phyloP scores from a whole-genome alignment of 352 stramenopile genomes.

The Globisporangium recalcitrans region DNA sequence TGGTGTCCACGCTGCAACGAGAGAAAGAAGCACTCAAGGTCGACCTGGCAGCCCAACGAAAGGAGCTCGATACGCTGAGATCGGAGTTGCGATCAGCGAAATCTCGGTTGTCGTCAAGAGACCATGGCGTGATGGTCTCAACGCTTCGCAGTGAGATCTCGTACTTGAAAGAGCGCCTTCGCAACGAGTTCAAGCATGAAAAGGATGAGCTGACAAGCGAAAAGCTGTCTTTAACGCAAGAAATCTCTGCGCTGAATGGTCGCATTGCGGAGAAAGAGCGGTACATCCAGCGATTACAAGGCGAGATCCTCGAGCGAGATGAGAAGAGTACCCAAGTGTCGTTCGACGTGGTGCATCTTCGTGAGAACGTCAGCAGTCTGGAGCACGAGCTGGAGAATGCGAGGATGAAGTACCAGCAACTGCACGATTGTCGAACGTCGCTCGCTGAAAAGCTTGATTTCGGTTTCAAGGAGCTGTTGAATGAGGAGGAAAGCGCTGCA shows the following conservation, averaged over 20 bases:
- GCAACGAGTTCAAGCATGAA: conserved; percentile 59
- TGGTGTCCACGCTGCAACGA: conserved; percentile 36
- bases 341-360: conserved; percentile 37
- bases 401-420: conserved; percentile 46
- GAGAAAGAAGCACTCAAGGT: conserved; percentile 33
- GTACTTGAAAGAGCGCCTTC: conserved; percentile 53
- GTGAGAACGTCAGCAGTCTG: conserved; percentile 30
- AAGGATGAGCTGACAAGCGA: conserved; percentile 39
- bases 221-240: conserved; percentile 33
- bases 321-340: conserved; percentile 36
- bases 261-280: conserved; percentile 45
- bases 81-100: conserved; percentile 34
- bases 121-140: conserved; percentile 48
- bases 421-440: conserved; percentile 41
- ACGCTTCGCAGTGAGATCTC: conserved; percentile 58
- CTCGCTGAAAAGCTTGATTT: conserved; percentile 58
- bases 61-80: conserved; percentile 23
- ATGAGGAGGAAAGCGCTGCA: conserved; percentile 54
- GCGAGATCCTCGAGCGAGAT: conserved; percentile 29
- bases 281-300: conserved; percentile 34
- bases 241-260: conserved; percentile 32
- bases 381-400: conserved; percentile 37
- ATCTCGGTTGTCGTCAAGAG: conserved; percentile 36
- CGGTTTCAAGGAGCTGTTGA: conserved; percentile 63
- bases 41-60: conserved; percentile 21